Evolutionary conservation across 495 filamentous ascomycete genomes (phyloP).

Genomic region (Tricharina praecox): DNA sequence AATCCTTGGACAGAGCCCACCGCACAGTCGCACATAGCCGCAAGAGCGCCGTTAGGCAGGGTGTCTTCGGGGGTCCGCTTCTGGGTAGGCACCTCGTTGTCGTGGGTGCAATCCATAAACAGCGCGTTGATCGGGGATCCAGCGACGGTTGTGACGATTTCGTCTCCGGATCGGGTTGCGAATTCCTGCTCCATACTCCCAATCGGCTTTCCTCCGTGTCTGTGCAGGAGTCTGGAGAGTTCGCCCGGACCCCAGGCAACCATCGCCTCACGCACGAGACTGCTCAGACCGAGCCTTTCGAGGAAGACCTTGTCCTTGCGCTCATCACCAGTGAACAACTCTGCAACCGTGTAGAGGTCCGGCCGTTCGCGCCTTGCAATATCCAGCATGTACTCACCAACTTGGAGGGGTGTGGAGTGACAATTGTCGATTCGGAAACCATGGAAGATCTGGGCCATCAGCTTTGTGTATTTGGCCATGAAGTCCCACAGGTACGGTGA

Average conservation of each 20-base stretch:
- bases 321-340: conserved; percentile 92
- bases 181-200: conserved; percentile 83
- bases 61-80: conserved; percentile 91
- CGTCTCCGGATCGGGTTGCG: conserved; percentile 28
- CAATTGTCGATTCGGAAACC: conserved; percentile 98
- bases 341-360: conserved; percentile 79
- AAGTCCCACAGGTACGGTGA: conserved; percentile 89
- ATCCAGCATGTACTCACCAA: conserved; percentile 87
- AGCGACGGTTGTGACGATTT: conserved; percentile 30
- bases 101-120: conserved; percentile 99
- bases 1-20: conserved; percentile 97
- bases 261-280: conserved; percentile 92
- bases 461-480: conserved; percentile 78
- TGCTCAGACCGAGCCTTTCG: conserved; percentile 73
- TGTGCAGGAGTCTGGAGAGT: conserved; percentile 78
- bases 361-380: conserved; percentile 76
- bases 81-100: conserved; percentile 92
- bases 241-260: conserved; percentile 93
- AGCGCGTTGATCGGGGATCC: conserved; percentile 74
- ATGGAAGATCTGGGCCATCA: conserved; percentile 89
- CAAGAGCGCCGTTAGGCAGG: conserved; percentile 84
- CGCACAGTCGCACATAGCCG: conserved; percentile 85
- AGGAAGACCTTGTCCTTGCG: conserved; percentile 92
- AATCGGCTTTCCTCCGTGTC: conserved; percentile 84
- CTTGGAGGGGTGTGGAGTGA: conserved; percentile 85